Percentiles rank a stretch among this genome's conserved stretches.
Evolutionary conservation across 2,329 filamentous ascomycete species (phyloP).

Genomic region (Zopfia rhizophila): DNA sequence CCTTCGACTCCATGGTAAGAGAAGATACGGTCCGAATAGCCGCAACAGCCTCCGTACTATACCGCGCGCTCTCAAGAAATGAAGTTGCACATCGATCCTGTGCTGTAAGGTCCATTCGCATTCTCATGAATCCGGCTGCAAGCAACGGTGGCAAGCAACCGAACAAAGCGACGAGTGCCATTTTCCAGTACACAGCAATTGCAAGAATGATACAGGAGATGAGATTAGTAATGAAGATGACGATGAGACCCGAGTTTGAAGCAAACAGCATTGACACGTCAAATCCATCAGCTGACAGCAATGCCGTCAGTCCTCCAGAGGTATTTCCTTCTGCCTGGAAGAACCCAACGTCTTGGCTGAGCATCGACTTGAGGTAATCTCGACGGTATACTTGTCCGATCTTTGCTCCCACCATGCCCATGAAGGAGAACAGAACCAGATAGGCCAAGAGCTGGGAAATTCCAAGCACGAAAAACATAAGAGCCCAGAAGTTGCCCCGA

Average conservation of each 20-base stretch:
- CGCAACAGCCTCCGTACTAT: slow-evolving; percentile 86
- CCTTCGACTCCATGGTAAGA: slow-evolving; percentile 83
- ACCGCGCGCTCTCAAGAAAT: slow-evolving; percentile 19
- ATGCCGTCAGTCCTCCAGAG: slow-evolving; percentile 82
- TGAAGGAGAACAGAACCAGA: neutral
- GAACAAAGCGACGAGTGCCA: slow-evolving; percentile 79
- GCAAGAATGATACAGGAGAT: slow-evolving; percentile 74
- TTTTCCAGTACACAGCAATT: slow-evolving; percentile 81
- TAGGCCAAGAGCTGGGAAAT: no score
- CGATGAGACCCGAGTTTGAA: slow-evolving; percentile 81
- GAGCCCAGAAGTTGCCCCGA: slow-evolving; percentile 17
- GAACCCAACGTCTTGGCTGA: slow-evolving; percentile 88
- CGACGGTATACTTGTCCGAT: slow-evolving; percentile 6
- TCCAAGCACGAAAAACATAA: slow-evolving; percentile 7
- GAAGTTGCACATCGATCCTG: slow-evolving; percentile 11
- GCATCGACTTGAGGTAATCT: slow-evolving; percentile 73
- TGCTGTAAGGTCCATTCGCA: slow-evolving; percentile 13
- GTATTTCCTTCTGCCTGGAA: slow-evolving; percentile 90
- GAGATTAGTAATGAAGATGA: slow-evolving; percentile 81
- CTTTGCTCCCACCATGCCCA: neutral
- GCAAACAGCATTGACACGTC: slow-evolving; percentile 87
- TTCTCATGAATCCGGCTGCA: slow-evolving; percentile 74
- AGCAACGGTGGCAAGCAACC: slow-evolving; percentile 79
- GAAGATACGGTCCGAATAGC: slow-evolving; percentile 93
- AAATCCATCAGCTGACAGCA: slow-evolving; percentile 87